Evolutionary conservation across 2,329 filamentous ascomycete genomes (phyloP), one percentile per base, ranked within the genome.

Genomic region (Amauroascus niger): DNA sequence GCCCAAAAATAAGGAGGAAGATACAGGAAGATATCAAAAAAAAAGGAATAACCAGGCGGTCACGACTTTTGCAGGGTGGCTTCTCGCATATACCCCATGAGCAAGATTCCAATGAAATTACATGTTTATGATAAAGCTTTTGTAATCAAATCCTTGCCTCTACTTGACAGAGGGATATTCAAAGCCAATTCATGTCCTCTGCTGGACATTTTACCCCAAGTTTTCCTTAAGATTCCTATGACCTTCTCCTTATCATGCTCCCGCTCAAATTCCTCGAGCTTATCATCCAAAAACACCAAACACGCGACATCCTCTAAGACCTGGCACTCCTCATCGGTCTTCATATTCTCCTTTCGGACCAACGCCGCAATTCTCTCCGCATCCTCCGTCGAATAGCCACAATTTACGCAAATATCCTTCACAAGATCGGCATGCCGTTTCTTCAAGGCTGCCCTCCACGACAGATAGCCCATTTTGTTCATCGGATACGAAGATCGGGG

Each of bases 221-320:
- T 87, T 77, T 88, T 88, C 61, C 73, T 73, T 66, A 88, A 65
- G 59, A 88, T 87, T 16, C 71, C 72, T 18, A 91, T 66, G 56
- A 88, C 81, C 76, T 93, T 94, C 49, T 82, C 83, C 70, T 91
- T 86, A 63, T 88, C 85, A 52, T 83, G 77, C 26, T 79, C 77
- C 65, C 78, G 76, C 74, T 88, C 84, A 69, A 93, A 95, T 49
- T 79, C 80, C 62, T 90, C 88, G 58, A 94, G 86, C 65, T 93
- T 86, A 65, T 91, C 87, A 65, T 93, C 88, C 59, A 95, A 71
- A 66, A 95, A 95, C 26, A 94, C 88, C 53, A 95, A 71, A 65
- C 88, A 94, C 2, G 88, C 88, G 44, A 88, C 86, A 70, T 94
- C 88, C 72, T 94, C 88, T 57, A 95, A 74, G 6, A 80, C 76